phyloP scores from a whole-genome alignment of 805 yeast species.

The Kuraishia borneana region DNA sequence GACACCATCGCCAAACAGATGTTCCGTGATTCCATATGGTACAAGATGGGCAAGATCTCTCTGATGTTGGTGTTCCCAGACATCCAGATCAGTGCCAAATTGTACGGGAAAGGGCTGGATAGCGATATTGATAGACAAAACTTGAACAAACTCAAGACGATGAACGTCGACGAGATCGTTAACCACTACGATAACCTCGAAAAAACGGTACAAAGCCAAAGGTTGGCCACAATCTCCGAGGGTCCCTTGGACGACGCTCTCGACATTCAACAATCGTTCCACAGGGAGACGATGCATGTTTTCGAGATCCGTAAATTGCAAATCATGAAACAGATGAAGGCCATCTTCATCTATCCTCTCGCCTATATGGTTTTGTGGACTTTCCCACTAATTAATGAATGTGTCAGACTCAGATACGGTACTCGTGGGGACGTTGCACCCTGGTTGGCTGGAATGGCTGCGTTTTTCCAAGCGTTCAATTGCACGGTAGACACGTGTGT shows the following conservation, averaged over 20 bases:
- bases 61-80: constrained; percentile 19
- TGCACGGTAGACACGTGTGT: constrained; percentile 71
- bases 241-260: constrained; percentile 3
- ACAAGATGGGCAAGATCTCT: constrained; percentile 13
- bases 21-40: constrained; percentile 18
- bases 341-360: constrained; percentile 75
- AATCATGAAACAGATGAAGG: constrained; percentile 68
- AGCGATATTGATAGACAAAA: constrained; percentile 16
- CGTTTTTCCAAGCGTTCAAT: constrained; percentile 71
- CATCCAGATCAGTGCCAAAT: constrained; percentile 16
- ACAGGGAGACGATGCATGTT: constrained; percentile 46
- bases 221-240: not conserved
- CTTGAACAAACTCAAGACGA: constrained; percentile 5
- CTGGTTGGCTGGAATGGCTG: constrained; percentile 59
- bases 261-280: constrained; percentile 27
- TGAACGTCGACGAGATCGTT: constrained; percentile 5
- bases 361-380: constrained; percentile 77
- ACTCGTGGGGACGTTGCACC: constrained; percentile 41
- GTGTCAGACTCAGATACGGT: constrained; percentile 33
- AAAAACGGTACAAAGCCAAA: not conserved
- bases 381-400: constrained; percentile 62
- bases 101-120: constrained; percentile 16
- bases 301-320: constrained; percentile 53
- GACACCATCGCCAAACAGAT: constrained; percentile 9
- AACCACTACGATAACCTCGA: constrained; percentile 4